Conservation (phyloP, 1,284 basidiomycete genomes). For the Singerocomus rubriflavus region DNA sequence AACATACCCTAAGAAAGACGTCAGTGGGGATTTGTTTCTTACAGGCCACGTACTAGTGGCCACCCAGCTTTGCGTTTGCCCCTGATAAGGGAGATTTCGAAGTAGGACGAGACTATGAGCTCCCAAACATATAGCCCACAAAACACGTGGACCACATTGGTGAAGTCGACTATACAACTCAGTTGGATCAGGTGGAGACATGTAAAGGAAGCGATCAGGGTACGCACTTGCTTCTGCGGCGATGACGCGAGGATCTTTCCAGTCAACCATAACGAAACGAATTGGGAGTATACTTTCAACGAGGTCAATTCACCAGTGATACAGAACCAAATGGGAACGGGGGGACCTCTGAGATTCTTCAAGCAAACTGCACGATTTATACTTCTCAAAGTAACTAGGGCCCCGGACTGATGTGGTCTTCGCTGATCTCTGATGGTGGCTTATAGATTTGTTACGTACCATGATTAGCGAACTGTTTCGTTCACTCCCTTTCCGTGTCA, state of each 20-base stretch:
- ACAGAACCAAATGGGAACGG: slow-evolving; percentile 9
- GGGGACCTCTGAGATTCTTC: slow-evolving; percentile 7
- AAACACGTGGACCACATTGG: slow-evolving; percentile 54
- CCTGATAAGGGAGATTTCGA: slow-evolving; percentile 63
- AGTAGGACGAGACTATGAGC: slow-evolving; percentile 55
- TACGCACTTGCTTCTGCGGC: slow-evolving; percentile 45
- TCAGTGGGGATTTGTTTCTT: slow-evolving; percentile 4
- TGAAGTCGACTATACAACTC: slow-evolving; percentile 46
- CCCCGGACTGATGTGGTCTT: slow-evolving; percentile 1
- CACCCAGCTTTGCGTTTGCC: slow-evolving; percentile 55
- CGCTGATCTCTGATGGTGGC: slow-evolving; percentile 9
- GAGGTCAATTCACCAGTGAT: background rate
- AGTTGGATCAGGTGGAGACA: slow-evolving; percentile 1
- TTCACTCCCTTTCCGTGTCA: background rate
- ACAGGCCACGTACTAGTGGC: slow-evolving; percentile 49
- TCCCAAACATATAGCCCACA: slow-evolving; percentile 70
- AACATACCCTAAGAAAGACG: slow-evolving; percentile 16
- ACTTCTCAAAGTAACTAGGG: slow-evolving; percentile 27
- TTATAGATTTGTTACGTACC: slow-evolving; percentile 22
- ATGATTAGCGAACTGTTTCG: background rate
- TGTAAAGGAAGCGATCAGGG: background rate
- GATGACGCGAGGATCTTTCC: slow-evolving; percentile 50
- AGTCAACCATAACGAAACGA: slow-evolving; percentile 49
- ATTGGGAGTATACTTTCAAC: slow-evolving; percentile 6
- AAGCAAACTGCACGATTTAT: slow-evolving; percentile 18